phyloP scores from a whole-genome alignment of 805 yeast genomes.

The Candida peoriensis region DNA sequence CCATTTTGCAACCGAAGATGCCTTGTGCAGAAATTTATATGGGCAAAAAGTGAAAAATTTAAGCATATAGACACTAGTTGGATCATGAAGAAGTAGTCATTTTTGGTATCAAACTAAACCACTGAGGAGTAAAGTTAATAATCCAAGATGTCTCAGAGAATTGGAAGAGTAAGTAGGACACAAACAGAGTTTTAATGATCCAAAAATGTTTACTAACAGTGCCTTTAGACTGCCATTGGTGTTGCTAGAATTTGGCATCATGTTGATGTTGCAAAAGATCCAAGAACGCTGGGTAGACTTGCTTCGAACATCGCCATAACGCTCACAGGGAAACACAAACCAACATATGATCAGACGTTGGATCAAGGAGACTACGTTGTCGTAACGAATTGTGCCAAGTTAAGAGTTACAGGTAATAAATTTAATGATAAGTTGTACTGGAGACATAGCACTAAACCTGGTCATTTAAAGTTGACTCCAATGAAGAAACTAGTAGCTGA shows the following conservation, averaged over 20 bases:
- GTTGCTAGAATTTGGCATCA: constrained; percentile 93
- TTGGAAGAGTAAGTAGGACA: constrained; percentile 21
- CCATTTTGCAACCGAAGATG: too few relatives aligned
- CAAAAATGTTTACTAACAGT: constrained; percentile 1
- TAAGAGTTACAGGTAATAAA: constrained; percentile 84
- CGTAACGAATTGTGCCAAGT: constrained; percentile 82
- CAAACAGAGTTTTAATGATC: too few relatives aligned
- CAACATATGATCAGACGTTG: constrained; percentile 67
- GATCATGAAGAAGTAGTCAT: too few relatives aligned
- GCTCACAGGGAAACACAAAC: constrained; percentile 96
- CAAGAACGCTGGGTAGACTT: constrained; percentile 84
- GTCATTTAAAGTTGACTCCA: constrained; percentile 76
- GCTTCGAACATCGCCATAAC: constrained; percentile 86
- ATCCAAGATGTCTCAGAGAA: constrained; percentile 23
- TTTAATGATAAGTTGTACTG: constrained; percentile 76
- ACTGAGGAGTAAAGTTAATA: too few relatives aligned
- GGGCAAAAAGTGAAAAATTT: too few relatives aligned
- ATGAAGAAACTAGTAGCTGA: constrained; percentile 72
- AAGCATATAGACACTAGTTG: too few relatives aligned
- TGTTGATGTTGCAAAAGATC: constrained; percentile 81
- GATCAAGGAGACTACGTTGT: constrained; percentile 98
- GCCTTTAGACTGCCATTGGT: constrained; percentile 56
- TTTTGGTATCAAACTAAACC: too few relatives aligned
- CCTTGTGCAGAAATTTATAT: too few relatives aligned
- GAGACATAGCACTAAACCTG: constrained; percentile 88